A percentile compares a stretch with the other conserved stretches of the same genome.
Conservation (phyloP, 345 rosid genomes). For the Rhodamnia argentea region DNA sequence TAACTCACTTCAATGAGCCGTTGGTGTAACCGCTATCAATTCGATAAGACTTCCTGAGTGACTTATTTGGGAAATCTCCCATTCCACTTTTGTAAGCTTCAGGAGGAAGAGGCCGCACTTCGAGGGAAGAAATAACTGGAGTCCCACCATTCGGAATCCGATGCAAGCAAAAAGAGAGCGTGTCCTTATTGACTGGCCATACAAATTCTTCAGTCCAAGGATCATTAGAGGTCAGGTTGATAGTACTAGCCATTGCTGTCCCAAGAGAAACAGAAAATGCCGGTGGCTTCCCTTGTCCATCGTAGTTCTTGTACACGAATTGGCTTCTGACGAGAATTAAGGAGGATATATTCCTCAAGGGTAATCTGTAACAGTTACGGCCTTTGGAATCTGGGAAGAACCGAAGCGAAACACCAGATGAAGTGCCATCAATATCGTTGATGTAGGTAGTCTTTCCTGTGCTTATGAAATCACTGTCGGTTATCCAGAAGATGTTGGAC, state of each 20-base stretch:
- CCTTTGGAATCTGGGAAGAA: slow-evolving; percentile 44
- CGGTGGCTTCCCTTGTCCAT: slow-evolving; percentile 54
- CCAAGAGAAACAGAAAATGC: slow-evolving; percentile 62
- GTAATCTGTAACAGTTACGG: slow-evolving; percentile 52
- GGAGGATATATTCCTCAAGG: slow-evolving; percentile 44
- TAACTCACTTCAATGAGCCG: slow-evolving; percentile 43
- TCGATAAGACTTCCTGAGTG: slow-evolving; percentile 52
- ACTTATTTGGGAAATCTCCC: slow-evolving; percentile 22
- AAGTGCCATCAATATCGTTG: slow-evolving; percentile 20
- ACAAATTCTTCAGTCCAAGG: slow-evolving; percentile 79
- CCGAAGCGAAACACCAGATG: slow-evolving; percentile 32
- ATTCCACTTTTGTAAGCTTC: slow-evolving; percentile 50
- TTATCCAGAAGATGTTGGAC: slow-evolving; percentile 52
- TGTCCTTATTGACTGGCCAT: slow-evolving; percentile 45
- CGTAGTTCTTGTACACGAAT: slow-evolving; percentile 73
- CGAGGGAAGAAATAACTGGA: slow-evolving; percentile 75
- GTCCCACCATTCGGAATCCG: slow-evolving; percentile 35
- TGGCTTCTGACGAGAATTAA: slow-evolving; percentile 57
- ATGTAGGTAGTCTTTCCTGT: slow-evolving; percentile 45
- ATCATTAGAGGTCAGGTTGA: slow-evolving; percentile 52
- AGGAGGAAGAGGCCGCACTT: slow-evolving; percentile 68
- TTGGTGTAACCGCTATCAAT: slow-evolving; percentile 61
- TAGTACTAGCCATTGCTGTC: slow-evolving; percentile 40
- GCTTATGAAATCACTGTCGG: slow-evolving; percentile 44
- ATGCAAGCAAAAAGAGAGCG: slow-evolving; percentile 43